Percentiles rank a stretch among this genome's conserved stretches.
These are phyloP conservation scores for Furculomyces boomerangus DNA, from an alignment of 371 early-diverging fungal species.

Conservation along the genomic window DNA sequence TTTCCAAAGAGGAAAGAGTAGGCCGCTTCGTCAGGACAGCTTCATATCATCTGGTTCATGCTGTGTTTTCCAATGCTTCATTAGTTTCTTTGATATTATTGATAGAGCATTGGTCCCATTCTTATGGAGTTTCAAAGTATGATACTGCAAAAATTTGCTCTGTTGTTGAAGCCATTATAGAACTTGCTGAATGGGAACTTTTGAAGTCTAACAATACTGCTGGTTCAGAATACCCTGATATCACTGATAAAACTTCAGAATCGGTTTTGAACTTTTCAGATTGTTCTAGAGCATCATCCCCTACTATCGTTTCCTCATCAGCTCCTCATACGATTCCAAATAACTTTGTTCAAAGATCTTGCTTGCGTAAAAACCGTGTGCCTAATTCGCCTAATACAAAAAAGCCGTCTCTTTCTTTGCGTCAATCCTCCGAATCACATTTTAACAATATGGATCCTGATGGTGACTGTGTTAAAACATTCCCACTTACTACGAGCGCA, in stretches of 20 bases:
- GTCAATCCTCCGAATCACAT: too few relatives aligned
- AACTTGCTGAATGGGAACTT: slow-evolving; percentile 1
- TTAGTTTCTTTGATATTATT: background rate
- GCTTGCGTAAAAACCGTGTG: background rate
- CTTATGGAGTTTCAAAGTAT: background rate
- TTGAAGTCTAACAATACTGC: background rate
- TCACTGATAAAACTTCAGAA: too few relatives aligned
- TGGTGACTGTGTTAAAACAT: too few relatives aligned
- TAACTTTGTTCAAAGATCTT: background rate
- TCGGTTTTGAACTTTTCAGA: background rate
- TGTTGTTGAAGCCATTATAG: background rate
- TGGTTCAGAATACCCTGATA: background rate
- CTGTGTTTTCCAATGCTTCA: slow-evolving; percentile 1
- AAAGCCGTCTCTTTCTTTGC: background rate
- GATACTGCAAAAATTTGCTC: background rate
- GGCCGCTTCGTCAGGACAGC: background rate
- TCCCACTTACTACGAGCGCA: background rate
- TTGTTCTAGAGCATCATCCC: background rate
- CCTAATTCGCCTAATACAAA: background rate
- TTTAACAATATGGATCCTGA: too few relatives aligned
- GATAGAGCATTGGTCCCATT: background rate
- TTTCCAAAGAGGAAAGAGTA: background rate
- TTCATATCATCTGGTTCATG: slow-evolving; percentile 2
- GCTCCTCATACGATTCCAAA: background rate
- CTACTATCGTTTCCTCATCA: background rate